Percentiles rank a stretch among this genome's conserved stretches.
These are phyloP conservation scores for Neopestalotiopsis sp. DNA, from an alignment of 2,329 filamentous ascomycete species.

Conservation along the genomic window DNA sequence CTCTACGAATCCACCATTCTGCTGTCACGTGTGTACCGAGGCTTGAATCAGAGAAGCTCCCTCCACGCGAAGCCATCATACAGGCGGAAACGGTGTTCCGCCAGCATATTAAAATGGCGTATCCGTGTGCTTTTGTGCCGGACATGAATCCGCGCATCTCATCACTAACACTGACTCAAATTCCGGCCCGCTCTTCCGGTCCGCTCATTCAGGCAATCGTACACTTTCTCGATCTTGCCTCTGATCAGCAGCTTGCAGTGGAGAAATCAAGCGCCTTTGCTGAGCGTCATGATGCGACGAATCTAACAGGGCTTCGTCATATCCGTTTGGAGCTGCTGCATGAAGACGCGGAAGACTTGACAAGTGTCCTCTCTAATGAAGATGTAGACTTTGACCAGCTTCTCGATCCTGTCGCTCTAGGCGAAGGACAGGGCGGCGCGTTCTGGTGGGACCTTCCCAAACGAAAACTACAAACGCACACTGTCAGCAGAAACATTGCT, in stretches of 20 bases:
- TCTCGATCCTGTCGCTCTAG: conserved; percentile 39
- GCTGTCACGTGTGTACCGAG: conserved; percentile 61
- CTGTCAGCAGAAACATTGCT: conserved; percentile 24
- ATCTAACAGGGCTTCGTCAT: conserved; percentile 58
- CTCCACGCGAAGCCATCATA: conserved; percentile 42
- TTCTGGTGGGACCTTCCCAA: conserved; percentile 29
- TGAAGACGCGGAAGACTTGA: conserved; percentile 44
- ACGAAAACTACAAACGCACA: conserved; percentile 29
- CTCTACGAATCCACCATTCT: conserved; percentile 64
- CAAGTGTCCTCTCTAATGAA: conserved; percentile 35
- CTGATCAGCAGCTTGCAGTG: conserved; percentile 56
- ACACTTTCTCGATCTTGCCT: conserved; percentile 51
- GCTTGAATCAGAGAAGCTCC: conserved; percentile 44
- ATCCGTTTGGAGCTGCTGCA: conserved; percentile 61
- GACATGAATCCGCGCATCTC: conserved; percentile 62
- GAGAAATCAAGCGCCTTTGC: conserved; percentile 31
- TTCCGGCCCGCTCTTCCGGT: conserved; percentile 60
- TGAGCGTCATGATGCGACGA: conserved; percentile 43
- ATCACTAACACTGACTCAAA: conserved; percentile 57
- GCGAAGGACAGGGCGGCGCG: conserved; percentile 32
- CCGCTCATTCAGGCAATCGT: conserved; percentile 54
- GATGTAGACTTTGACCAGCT: conserved; percentile 49
- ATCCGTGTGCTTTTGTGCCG: conserved; percentile 55
- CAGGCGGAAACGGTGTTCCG: conserved; percentile 53
- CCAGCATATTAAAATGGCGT: conserved; percentile 49